Base-by-base conservation (phyloP, 2,329 filamentous ascomycete species). In the Aspergillus neotritici region DNA sequence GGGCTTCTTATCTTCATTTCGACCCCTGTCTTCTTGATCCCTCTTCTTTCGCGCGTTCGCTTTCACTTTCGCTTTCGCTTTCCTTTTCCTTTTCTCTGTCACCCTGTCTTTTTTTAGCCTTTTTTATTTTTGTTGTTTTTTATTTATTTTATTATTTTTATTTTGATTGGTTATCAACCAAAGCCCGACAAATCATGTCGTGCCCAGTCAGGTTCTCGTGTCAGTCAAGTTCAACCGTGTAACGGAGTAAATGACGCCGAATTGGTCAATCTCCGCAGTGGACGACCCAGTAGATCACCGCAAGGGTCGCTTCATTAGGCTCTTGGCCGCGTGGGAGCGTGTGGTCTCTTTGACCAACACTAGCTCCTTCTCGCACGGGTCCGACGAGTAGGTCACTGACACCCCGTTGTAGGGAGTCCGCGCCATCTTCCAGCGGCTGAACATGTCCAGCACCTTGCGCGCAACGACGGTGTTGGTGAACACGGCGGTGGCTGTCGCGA, bases 331-430 rank as follows among this genome's bases (percentile, higher is more conserved):
- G 33, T 40, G 39, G 8, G 49, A 41, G 30, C 54, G 51, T 13
- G 42, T 45, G 30, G 35, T 48, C 30, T 57, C 50, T n/a, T 44
- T 49, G 34, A 52, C 44, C 40, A 68, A 52, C 34, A 57, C 53
- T 50, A 69, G 43, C 36, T 62, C 62, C 42, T 63, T 66, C 51
- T 69, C 66, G 49, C 66, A 68, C 4, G 66, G 66, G 44, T 68
- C 66, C 33, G 64, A 62, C 28, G 65, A 66, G 46, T 60, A 68
- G 12, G 62, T 61, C 31, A 68, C 57, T 17, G 59, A 57, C 35
- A 65, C 55, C 16, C 60, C 62, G 30, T 50, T 51, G 48, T 67
- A 69, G 16, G 55, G 57, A 30, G 51, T 49, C 10, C 53, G 53
- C 25, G 47, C 49, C 25, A 52, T 51, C 15, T 60, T 56, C 42